These are phyloP conservation scores for Rhodotorula sp. DNA, from an alignment of 1,284 basidiomycete species.

Conservation along the genomic window DNA sequence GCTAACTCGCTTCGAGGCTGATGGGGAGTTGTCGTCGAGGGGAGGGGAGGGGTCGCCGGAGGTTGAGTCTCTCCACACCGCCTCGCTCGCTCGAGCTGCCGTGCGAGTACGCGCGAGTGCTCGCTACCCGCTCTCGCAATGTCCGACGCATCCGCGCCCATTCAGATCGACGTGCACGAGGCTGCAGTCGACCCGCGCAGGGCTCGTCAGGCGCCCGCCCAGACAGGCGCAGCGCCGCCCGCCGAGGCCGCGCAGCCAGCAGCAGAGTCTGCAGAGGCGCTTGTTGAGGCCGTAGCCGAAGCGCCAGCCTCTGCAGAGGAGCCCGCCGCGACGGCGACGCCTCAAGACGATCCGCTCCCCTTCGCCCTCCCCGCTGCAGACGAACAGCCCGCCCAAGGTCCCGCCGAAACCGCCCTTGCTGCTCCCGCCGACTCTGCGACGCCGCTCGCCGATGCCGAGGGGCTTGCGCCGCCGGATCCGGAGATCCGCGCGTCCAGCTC, in stretches of 20 bases:
- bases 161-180: neutral
- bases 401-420: neutral
- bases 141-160: slow-evolving; percentile 1
- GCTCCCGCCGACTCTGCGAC: neutral
- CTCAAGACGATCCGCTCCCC: neutral
- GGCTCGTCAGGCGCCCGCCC: slow-evolving; percentile 1
- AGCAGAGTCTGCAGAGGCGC: too few relatives aligned
- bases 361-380: neutral
- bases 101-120: too few relatives aligned
- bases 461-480: neutral
- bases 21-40: too few relatives aligned
- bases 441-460: too few relatives aligned
- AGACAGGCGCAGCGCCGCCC: neutral
- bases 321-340: neutral
- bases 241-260: neutral
- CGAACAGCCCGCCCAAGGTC: neutral
- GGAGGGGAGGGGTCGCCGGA: too few relatives aligned
- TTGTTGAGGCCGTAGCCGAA: neutral
- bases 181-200: slow-evolving; percentile 17
- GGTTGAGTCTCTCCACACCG: neutral
- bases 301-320: neutral
- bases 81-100: neutral
- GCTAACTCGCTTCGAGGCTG: too few relatives aligned
- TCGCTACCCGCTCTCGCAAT: neutral
- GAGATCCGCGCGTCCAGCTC: neutral